Base-by-base conservation (phyloP, 257 asterid genomes). In the Solanum bukasovii region DNA sequence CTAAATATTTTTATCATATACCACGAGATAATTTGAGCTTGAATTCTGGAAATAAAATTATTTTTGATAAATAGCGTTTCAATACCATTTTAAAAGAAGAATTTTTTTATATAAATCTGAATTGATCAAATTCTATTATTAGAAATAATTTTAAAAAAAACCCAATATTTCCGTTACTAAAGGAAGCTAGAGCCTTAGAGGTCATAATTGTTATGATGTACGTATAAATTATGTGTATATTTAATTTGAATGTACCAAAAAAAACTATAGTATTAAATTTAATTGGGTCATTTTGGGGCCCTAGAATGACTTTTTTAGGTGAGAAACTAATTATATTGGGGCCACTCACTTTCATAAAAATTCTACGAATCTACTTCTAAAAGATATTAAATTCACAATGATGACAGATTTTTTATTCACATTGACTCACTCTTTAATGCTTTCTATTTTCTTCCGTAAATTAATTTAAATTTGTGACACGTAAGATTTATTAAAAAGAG, bases 131-230 rank as follows among this genome's bases (percentile, higher is more conserved):
- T 0, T 18, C 2, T 16, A 31, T 31, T 12, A 2, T 33, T 33
- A 33, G 34, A 33, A 33, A 33, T 33, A 33, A 33, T 33, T 33
- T 33, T 33, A 33, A 12, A 12, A 42, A 27, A 27, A 27, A 29
- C 5, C 7, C 23, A 13, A 29, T 6, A n/a, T 68, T 68, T 29
- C 75, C 78, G 78, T 31, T 71, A 3, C n/a, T 14, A 4, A 31
- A 71, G 78, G 38, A 14, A 72, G 79, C 79, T 72, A 72, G 44
- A 35, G 82, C 78, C 49, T 11, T 20, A 73, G 82, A 14, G 42
- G 90, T 71, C 84, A 40, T 46, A 46, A 46, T 27, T 65, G 82
- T 40, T 68, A 25, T 88, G 87, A 84, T 65, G 78, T 83, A 46
- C 46, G 35, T 33, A 33, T 33, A 33, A 33, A 33, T 33, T 33